Evolutionary conservation across 73 alveolate genomes (phyloP), one percentile per base, ranked within the genome.

Genomic region (Symbiodinium pilosum): DNA sequence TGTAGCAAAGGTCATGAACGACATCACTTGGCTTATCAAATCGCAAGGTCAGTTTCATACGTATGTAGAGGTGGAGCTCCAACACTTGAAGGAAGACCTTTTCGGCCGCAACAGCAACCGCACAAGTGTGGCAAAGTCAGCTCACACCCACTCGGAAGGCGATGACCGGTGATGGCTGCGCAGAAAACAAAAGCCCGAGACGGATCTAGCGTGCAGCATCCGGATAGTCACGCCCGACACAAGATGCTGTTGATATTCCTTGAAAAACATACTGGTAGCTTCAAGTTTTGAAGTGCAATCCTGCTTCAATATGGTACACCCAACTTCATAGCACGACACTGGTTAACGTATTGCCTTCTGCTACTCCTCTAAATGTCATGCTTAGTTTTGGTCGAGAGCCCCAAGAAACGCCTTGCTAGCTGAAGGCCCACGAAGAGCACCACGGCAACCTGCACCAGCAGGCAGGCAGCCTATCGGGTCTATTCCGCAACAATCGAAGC

Each of bases 41-140:
- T 34, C 2, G 44, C 85, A 73, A 30, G 85, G 85, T 43, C n/a
- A 8, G 7, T 73, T 73, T 30, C 85, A 73, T 0, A 30, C 41
- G 12, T 73, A 34, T 32, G 85, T 73, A 30, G 85, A 73, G 85
- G 30, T 73, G 85, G 85, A 73, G 43, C 85, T 73, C 26, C n/a
- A 16, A 12, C 85, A 73, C 24, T 12, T 73, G 44, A 73, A 73
- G 43, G 24, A 34, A 26, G 32, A 73, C 44, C 85, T 73, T 16
- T 28, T 42, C 38, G 30, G 81, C 81, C 30, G 24, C 81, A 64
- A 34, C 38, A 38, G 81, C 81, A 28, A 28, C 3, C 30, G 9
- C 81, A 64, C 81, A 9, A 34, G 21, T 0, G 81, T 28, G 81
- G 3, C 7, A 26, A 38, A 26, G 30, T 64, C 59, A n/a, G n/a